Evolutionary conservation across 441 rosid genomes (phyloP), one percentile per base, ranked within the genome.

Genomic region (Theobroma grandiflorum): DNA sequence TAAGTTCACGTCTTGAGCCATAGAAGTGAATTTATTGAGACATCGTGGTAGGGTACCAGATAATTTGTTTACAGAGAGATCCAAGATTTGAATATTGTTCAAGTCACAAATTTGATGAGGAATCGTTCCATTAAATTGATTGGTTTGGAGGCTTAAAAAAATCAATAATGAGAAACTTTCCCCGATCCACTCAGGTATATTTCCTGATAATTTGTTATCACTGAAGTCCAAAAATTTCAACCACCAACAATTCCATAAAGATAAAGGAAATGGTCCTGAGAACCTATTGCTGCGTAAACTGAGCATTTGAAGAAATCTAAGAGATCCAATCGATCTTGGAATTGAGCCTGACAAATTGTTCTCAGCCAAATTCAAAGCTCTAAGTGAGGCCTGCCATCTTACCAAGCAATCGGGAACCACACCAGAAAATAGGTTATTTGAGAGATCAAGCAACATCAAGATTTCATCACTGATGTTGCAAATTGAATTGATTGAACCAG

Each of bases 281-380:
- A 70, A 70, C 20, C 62, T 52, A 33, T 72, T 72, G n/a, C 33
- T 72, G 42, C n/a, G 58, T 22, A 72, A 33, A 72, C 42, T 33
- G 6, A 72, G 9, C 18, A n/a, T 31, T 31, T 26, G 59, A 14
- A 72, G 18, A 1, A 2, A 4, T 8, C n/a, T n/a, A 14, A 52
- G 16, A 9, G 42, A 72, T 31, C 75, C 43, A 22, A 72, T 18
- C 6, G 75, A 72, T 15, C 12, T 26, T 0, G 62, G 61, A 37
- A 72, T 33, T 50, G 4, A 1, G 2, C 75, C 75, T 9, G 40
- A 72, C 4, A 72, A 11, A 4, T 50, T 31, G 58, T 72, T 72
- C 42, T 52, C 20, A 50, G 38, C 75, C 61, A 50, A 31, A 55
- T 72, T 72, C 6, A 72, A 14, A 50, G 52, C 40, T 3, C 0